Conservation (phyloP, 176 grass and related monocot species). For the Aegilops bicornis region DNA sequence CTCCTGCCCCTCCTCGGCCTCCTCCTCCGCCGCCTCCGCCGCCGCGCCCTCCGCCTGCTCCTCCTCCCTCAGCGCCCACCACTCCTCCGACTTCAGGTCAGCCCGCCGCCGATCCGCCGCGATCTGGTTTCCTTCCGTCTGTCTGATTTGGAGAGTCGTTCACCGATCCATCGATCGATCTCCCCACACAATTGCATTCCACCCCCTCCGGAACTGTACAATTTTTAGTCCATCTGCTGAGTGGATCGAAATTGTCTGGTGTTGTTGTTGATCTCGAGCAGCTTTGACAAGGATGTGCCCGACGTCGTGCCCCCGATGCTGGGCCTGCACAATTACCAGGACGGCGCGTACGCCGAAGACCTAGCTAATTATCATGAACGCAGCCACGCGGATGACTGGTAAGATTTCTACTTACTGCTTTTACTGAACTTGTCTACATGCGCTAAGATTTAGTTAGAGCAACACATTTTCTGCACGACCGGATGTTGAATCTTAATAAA, state of each 20-base stretch:
- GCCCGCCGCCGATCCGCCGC: background rate
- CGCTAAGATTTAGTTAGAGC: background rate
- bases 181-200: background rate
- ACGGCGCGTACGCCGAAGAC: slow-evolving; percentile 62
- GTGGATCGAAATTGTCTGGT: background rate
- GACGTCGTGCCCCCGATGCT: slow-evolving; percentile 64
- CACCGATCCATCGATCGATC: background rate
- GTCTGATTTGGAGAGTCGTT: background rate
- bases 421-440: background rate
- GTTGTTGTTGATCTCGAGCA: slow-evolving; percentile 39
- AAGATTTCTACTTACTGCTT: background rate
- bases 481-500: background rate
- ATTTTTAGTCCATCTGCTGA: background rate
- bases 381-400: slow-evolving; percentile 73
- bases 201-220: background rate
- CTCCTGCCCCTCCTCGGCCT: slow-evolving; percentile 49
- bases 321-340: slow-evolving; percentile 68
- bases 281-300: slow-evolving; percentile 86
- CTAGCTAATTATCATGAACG: slow-evolving; percentile 68
- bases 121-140: slow-evolving; percentile 24
- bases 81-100: slow-evolving; percentile 78
- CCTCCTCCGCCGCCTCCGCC: slow-evolving; percentile 30
- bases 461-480: background rate
- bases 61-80: slow-evolving; percentile 33
- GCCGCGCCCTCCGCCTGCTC: slow-evolving; percentile 35